Percentiles rank a stretch among this genome's conserved stretches.
Conservation (phyloP, 2,329 filamentous ascomycete species). For the Aspergillus pseudoterreus region DNA sequence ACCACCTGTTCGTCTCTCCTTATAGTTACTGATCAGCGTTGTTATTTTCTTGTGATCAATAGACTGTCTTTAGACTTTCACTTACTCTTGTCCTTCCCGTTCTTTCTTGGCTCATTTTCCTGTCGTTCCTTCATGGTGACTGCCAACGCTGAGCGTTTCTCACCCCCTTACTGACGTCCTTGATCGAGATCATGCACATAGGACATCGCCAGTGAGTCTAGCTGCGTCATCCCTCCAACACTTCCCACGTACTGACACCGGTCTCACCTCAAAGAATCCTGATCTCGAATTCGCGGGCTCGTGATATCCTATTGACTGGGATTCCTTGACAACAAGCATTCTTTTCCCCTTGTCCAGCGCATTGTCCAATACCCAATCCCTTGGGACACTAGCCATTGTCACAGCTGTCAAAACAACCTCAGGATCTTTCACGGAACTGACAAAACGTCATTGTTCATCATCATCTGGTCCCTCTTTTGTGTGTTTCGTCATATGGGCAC, state of each 20-base stretch:
- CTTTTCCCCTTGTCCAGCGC: background rate
- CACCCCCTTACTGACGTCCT: slow-evolving; percentile 10
- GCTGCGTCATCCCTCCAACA: background rate
- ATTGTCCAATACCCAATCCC: background rate
- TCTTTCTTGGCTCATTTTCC: slow-evolving; percentile 2
- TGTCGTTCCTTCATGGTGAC: background rate
- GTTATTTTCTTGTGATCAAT: background rate
- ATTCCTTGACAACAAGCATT: slow-evolving; percentile 1
- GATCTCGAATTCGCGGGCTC: background rate
- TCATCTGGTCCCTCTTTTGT: background rate
- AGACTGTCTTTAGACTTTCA: background rate
- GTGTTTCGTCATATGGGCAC: background rate
- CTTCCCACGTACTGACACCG: too few relatives aligned
- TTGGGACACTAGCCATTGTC: background rate
- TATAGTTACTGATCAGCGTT: background rate
- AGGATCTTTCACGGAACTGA: background rate
- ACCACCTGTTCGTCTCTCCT: background rate
- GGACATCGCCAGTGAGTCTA: slow-evolving; percentile 13
- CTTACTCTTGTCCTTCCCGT: background rate
- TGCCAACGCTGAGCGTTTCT: slow-evolving; percentile 13
- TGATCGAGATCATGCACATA: slow-evolving; percentile 14
- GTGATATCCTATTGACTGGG: background rate
- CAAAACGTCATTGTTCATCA: slow-evolving; percentile 2
- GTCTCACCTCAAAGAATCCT: background rate
- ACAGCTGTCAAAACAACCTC: background rate